These are phyloP conservation scores for Galeopsis tetrahit DNA, from an alignment of 257 asterid species.

Conservation along the genomic window DNA sequence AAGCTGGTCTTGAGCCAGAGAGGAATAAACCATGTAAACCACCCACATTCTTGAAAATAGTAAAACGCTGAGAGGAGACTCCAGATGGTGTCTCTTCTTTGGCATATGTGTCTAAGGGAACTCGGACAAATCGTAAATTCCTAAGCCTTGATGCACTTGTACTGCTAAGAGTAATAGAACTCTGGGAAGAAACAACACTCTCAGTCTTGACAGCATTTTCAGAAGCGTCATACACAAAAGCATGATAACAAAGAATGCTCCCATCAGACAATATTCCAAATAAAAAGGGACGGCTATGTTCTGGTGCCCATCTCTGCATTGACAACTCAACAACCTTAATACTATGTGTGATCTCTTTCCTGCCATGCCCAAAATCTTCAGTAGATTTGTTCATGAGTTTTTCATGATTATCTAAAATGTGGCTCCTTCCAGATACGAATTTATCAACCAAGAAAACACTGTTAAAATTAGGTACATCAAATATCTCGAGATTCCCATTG, in stretches of 20 bases:
- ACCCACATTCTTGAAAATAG: constrained; percentile 82
- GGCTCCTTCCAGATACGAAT: constrained; percentile 76
- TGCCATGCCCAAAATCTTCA: constrained; percentile 60
- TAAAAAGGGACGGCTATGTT: constrained; percentile 82
- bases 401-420: constrained; percentile 54
- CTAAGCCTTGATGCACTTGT: constrained; percentile 80
- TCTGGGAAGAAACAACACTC: constrained; percentile 47
- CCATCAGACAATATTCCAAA: constrained; percentile 93
- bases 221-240: constrained; percentile 72
- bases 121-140: constrained; percentile 82
- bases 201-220: constrained; percentile 68
- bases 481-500: constrained; percentile 81
- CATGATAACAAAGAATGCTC: constrained; percentile 90
- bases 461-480: constrained; percentile 85
- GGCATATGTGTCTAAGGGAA: constrained; percentile 69
- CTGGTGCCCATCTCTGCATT: constrained; percentile 87
- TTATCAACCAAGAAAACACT: constrained; percentile 77
- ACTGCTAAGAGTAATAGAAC: constrained; percentile 47
- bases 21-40: constrained; percentile 89
- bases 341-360: constrained; percentile 64
- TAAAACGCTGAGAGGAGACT: constrained; percentile 61
- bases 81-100: constrained; percentile 82
- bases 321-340: constrained; percentile 84
- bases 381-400: constrained; percentile 43
- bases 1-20: constrained; percentile 82